Evolutionary conservation across 2,329 filamentous ascomycete species (phyloP).

Genomic region (Aspergillus sp.): DNA sequence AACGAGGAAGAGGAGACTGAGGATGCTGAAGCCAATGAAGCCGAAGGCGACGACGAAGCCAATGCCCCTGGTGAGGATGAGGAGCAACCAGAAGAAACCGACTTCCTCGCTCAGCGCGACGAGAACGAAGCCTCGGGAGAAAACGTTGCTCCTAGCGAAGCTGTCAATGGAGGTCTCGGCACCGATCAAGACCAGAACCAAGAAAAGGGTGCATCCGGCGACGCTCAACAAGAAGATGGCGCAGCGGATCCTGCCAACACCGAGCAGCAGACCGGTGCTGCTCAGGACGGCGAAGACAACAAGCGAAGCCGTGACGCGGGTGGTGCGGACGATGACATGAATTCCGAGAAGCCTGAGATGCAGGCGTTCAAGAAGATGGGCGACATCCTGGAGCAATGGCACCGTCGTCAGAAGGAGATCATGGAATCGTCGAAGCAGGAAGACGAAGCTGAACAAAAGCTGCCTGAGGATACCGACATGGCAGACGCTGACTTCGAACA

Average conservation of each 20-base stretch:
- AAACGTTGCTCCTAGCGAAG: conserved; percentile 44
- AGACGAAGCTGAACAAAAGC: conserved; percentile 42
- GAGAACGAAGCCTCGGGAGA: conserved; percentile 48
- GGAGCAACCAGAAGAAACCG: conserved; percentile 48
- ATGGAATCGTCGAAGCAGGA: conserved; percentile 52
- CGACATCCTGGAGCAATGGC: conserved; percentile 87
- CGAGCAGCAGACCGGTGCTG: conserved; percentile 38
- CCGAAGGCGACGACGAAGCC: conserved; percentile 43
- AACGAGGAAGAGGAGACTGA: conserved; percentile 37
- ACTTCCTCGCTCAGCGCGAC: conserved; percentile 41
- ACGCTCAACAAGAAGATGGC: conserved; percentile 37
- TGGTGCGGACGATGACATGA: conserved; percentile 26
- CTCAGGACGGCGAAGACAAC: conserved; percentile 36
- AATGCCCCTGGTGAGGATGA: conserved; percentile 35
- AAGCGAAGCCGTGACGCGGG: conserved; percentile 31
- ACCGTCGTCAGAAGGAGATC: conserved; percentile 81
- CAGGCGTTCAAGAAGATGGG: conserved; percentile 92
- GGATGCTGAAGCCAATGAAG: conserved; percentile 38
- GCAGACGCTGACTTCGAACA: conserved; percentile 85
- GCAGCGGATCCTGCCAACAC: conserved; percentile 42
- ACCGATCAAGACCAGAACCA: conserved; percentile 36
- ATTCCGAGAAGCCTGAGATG: conserved; percentile 37
- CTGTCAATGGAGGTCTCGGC: conserved; percentile 32
- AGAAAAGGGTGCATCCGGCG: conserved; percentile 41
- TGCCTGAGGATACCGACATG: conserved; percentile 62